Base-by-base conservation (phyloP, 257 asterid species). In the Verbascum thapsus region DNA sequence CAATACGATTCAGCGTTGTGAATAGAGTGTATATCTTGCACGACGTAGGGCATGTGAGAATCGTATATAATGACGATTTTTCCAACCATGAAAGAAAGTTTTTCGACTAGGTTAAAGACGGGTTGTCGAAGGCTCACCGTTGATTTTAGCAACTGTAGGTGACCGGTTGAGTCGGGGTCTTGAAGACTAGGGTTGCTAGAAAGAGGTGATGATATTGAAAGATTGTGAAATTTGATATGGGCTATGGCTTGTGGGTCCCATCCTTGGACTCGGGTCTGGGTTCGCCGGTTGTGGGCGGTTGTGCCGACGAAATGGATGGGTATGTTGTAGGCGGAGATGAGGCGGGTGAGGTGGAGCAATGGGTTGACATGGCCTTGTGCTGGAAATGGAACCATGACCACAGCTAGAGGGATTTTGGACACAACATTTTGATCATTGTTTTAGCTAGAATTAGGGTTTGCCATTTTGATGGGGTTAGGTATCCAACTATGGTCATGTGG, bases 1-100 rank as follows among this genome's bases (percentile, higher is more conserved):
- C 69, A 22, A 3, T 73, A 74, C 7, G 63, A 34, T 42, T 77
- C 79, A 3, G 67, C 72, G 16, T 69, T 73, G 6, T 57, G 10
- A n/a, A 70, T 12, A 9, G 58, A 44, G 34, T 48, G 62, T 7
- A 58, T 18, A 44, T 72, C 75, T 54, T 72, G 67, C 12, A 72
- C 73, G 0, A 70, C 63, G 7, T 61, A 73, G 35, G 74, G 66
- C 64, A 77, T 61, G 4, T 69, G 10, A 41, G 77, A 56, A 30
- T 77, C 83, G 30, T 70, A 67, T 57, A 77, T 62, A 7, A 77
- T 67, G 3, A 74, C 59, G 1, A 73, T 53, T 30, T 79, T 61
- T 18, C 23, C 16, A 17, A 42, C 8, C 0, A 13, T 43, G 5
- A 3, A 2, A 0, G 74, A 66, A 0, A 73, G 74, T 11, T 58